Base-by-base conservation (phyloP, 2,329 filamentous ascomycete genomes). In the Pestalotiopsis sp. region DNA sequence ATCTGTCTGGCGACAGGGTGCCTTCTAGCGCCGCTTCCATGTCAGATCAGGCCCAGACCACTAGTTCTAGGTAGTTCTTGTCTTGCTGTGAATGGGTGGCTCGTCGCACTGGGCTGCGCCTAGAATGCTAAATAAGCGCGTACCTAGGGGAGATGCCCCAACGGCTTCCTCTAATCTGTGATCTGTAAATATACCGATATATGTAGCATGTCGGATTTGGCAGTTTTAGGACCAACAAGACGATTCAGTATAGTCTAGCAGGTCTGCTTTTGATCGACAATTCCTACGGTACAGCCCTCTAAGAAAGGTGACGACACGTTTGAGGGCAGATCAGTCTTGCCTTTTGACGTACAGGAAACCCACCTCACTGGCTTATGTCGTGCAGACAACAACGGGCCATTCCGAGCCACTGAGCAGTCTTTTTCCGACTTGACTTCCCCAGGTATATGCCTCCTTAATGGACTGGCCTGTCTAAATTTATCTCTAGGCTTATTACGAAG, bases 81-180 rank as follows among this genome's bases (percentile, higher is more conserved):
- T 44, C 17, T 13, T 13, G 44, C 20, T 17, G 40, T 55, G 40
- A 17, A 56, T 30, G 56, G 55, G 61, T 57, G 58, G 65, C 68
- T 68, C 67, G 58, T 61, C 35, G 26, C 58, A 61, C 10, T 58
- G 22, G 22, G 22, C 56, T 61, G 26, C 58, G 24, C 26, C 58
- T 39, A 39, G 58, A 20, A 35, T 61, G 58, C 58, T 61, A 61
- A 70, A 69, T 72, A 72, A 71, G 71, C 71, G 71, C 71, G 71
- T 69, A 62, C 69, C 68, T 68, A 66, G 59, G 65, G 56, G 22
- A 70, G 70, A 67, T 61, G 70, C 71, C 68, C 71, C 70, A 70
- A 35, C 58, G 58, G 24, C 58, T 52, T 52, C 20, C 44, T 52
- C 30, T 35, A 35, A 30, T 30, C 30, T 35, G 30, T 35, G 30